Conservation (phyloP, 352 stramenopile genomes). For the Pilasporangium apinafurcum region DNA sequence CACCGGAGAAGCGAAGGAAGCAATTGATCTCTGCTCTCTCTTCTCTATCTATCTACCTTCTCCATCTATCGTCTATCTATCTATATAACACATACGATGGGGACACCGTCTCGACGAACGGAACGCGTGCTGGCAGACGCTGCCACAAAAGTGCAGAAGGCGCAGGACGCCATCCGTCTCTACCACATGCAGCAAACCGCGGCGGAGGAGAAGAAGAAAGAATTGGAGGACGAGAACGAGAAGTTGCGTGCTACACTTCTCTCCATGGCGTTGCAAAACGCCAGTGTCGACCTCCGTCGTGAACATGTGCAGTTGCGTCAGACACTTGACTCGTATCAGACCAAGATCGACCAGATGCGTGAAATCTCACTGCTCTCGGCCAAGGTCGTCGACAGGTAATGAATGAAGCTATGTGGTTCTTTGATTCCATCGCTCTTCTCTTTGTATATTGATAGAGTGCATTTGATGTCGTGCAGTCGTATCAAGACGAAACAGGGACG, state of each 20-base stretch:
- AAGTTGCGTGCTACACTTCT: constrained; percentile 74
- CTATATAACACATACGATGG: no score
- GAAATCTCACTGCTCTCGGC: constrained; percentile 81
- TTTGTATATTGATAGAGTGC: neutral
- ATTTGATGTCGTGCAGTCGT: constrained; percentile 22
- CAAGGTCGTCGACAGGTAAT: constrained; percentile 80
- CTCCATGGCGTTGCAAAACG: constrained; percentile 66
- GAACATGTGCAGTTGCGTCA: constrained; percentile 81
- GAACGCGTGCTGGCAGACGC: constrained; percentile 69
- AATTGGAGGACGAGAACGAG: constrained; percentile 79
- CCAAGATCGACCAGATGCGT: constrained; percentile 85
- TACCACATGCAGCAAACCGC: constrained; percentile 44
- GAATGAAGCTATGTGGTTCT: neutral
- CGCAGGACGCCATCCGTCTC: constrained; percentile 49
- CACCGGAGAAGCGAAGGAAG: no score
- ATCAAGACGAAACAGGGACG: constrained; percentile 84
- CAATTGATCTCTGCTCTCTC: no score
- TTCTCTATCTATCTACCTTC: no score
- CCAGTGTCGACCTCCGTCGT: constrained; percentile 68
- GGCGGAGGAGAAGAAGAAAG: constrained; percentile 60
- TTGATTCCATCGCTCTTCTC: neutral
- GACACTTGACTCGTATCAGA: constrained; percentile 83
- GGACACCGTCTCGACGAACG: constrained; percentile 37
- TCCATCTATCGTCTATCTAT: no score
- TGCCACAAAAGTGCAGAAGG: constrained; percentile 64